Evolutionary conservation across 1,284 basidiomycete species (phyloP).

Genomic region (Mycosarcoma mackinlayi): DNA sequence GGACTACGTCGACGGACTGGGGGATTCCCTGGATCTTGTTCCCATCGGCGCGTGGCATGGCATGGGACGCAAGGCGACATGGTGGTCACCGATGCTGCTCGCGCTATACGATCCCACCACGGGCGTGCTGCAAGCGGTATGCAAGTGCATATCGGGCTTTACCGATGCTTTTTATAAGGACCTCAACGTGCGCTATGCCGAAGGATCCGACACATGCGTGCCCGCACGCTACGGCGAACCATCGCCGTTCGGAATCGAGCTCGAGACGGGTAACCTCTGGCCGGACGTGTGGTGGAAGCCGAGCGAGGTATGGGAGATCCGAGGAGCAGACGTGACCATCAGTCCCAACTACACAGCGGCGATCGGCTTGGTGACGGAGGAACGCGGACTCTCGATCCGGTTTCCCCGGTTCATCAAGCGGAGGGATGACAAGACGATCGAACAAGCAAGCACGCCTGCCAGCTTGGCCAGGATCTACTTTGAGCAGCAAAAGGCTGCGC

Average conservation of each 20-base stretch:
- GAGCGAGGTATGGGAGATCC: conserved; percentile 78
- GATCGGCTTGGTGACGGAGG: conserved; percentile 74
- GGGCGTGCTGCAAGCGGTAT: conserved; percentile 74
- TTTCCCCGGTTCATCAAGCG: conserved; percentile 69
- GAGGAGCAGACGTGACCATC: conserved; percentile 83
- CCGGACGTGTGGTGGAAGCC: conserved; percentile 82
- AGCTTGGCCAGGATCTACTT: conserved; percentile 58
- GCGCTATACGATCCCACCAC: conserved; percentile 79
- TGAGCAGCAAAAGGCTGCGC: conserved; percentile 51
- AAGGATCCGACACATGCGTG: conserved; percentile 41
- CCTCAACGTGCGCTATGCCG: conserved; percentile 46
- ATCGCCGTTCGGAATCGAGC: conserved; percentile 43
- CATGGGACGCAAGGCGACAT: conserved; percentile 87
- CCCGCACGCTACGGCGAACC: conserved; percentile 22
- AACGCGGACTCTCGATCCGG: conserved; percentile 73
- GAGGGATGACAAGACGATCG: conserved; percentile 56
- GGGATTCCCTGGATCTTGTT: conserved; percentile 69
- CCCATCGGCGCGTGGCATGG: conserved; percentile 81
- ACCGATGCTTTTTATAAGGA: conserved; percentile 83
- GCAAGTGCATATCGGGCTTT: conserved; percentile 76
- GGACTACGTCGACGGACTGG: conserved; percentile 77
- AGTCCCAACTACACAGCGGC: conserved; percentile 89
- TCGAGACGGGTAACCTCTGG: conserved; percentile 73
- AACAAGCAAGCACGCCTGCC: conserved; percentile 53
- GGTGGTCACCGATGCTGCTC: conserved; percentile 92